phyloP scores from a whole-genome alignment of 345 rosid species.

The Trapa incisa region DNA sequence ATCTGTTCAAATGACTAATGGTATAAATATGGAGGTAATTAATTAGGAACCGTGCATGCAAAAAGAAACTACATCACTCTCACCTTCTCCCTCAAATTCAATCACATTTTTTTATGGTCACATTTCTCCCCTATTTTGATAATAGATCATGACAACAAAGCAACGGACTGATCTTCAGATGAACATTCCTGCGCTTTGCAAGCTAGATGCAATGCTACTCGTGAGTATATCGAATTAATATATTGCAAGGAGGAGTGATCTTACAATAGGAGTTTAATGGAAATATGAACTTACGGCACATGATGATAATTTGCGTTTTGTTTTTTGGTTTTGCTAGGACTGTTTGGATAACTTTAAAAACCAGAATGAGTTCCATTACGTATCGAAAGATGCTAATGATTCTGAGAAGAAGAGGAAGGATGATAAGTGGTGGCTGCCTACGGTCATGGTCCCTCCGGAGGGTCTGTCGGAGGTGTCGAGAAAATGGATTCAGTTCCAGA shows the following conservation, averaged over 20 bases:
- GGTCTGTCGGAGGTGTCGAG: conserved; percentile 58
- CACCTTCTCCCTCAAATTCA: too few species aligned
- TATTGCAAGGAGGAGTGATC: too few species aligned
- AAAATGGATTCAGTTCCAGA: conserved; percentile 63
- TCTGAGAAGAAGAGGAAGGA: conserved; percentile 33
- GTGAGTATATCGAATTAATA: conserved; percentile 27
- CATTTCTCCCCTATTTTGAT: not conserved
- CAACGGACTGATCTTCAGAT: conserved; percentile 62
- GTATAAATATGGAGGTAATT: conserved; percentile 32
- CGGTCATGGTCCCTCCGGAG: conserved; percentile 55
- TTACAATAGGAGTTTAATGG: too few species aligned
- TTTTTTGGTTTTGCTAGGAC: conserved; percentile 23
- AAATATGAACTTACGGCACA: too few species aligned
- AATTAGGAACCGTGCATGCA: not conserved
- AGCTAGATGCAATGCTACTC: conserved; percentile 65
- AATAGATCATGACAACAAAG: conserved; percentile 66
- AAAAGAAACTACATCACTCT: too few species aligned
- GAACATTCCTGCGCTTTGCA: conserved; percentile 52
- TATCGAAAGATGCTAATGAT: conserved; percentile 30
- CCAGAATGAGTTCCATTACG: conserved; percentile 39
- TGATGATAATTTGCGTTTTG: too few species aligned
- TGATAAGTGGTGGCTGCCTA: conserved; percentile 72
- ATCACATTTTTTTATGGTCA: not conserved
- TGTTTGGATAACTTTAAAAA: conserved; percentile 38
- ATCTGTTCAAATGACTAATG: conserved; percentile 36